Evolutionary conservation across 2,329 filamentous ascomycete genomes (phyloP).

Genomic region (Metarhizium robertsii): DNA sequence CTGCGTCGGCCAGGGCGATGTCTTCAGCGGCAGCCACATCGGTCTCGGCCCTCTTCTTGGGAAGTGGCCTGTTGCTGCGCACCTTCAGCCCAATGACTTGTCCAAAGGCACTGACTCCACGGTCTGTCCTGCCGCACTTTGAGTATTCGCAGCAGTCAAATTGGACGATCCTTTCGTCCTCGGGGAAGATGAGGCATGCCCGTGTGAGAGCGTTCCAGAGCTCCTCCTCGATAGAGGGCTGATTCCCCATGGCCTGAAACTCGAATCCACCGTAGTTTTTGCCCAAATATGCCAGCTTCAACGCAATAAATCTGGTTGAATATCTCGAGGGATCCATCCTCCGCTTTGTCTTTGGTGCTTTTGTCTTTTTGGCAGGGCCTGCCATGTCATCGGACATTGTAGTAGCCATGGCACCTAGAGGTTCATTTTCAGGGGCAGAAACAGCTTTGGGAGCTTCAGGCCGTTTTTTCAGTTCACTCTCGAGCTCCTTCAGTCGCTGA

Average conservation of each 20-base stretch:
- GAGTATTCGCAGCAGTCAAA: slow-evolving; percentile 85
- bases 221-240: slow-evolving; percentile 85
- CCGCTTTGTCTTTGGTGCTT: slow-evolving; percentile 34
- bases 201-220: slow-evolving; percentile 85
- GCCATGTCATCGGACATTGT: background rate
- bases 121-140: slow-evolving; percentile 89
- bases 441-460: slow-evolving; percentile 15
- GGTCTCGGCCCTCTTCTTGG: slow-evolving; percentile 16
- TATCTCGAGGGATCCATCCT: slow-evolving; percentile 74
- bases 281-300: slow-evolving; percentile 91
- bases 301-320: slow-evolving; percentile 71
- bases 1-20: slow-evolving; percentile 11
- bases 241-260: slow-evolving; percentile 61
- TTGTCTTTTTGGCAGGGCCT: slow-evolving; percentile 9
- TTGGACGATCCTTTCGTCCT: slow-evolving; percentile 53
- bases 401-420: background rate
- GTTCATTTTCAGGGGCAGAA: slow-evolving; percentile 11
- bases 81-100: slow-evolving; percentile 84
- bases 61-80: slow-evolving; percentile 64
- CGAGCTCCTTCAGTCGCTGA: slow-evolving; percentile 56
- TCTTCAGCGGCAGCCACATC: slow-evolving; percentile 16
- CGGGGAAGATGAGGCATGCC: slow-evolving; percentile 70
- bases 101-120: slow-evolving; percentile 91
- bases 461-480: slow-evolving; percentile 51
- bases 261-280: slow-evolving; percentile 90